These are phyloP conservation scores for Hypsizygus marmoreus DNA, from an alignment of 768 basidiomycete genomes.

Conservation along the genomic window DNA sequence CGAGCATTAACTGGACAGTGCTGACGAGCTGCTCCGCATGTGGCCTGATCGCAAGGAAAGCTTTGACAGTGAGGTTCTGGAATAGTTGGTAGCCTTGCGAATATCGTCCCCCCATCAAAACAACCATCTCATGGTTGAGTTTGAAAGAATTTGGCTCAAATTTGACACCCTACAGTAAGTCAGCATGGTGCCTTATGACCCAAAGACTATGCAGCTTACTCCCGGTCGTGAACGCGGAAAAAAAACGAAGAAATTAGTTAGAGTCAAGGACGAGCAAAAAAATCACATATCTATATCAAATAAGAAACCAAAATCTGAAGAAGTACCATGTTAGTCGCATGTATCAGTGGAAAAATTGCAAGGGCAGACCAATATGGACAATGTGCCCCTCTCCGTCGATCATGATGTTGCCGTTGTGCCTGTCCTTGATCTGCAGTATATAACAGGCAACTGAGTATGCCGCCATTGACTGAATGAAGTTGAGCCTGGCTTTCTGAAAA, in stretches of 20 bases:
- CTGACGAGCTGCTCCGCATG: conserved; percentile 89
- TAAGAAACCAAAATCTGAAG: conserved; percentile 89
- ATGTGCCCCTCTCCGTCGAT: conserved; percentile 98
- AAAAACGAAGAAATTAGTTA: conserved; percentile 15
- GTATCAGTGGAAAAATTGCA: not conserved
- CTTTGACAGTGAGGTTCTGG: conserved; percentile 91
- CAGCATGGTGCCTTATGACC: conserved; percentile 8
- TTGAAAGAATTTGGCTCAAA: conserved; percentile 99
- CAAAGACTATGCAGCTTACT: conserved; percentile 37
- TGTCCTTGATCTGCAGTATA: conserved; percentile 96
- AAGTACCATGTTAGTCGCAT: conserved; percentile 1
- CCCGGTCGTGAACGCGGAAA: conserved; percentile 60
- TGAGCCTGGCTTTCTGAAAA: conserved; percentile 90
- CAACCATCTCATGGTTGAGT: conserved; percentile 97
- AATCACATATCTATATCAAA: conserved; percentile 95
- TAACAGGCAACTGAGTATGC: conserved; percentile 98
- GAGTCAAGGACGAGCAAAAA: no score
- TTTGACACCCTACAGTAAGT: conserved; percentile 78
- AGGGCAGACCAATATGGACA: conserved; percentile 81
- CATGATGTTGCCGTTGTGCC: conserved; percentile 99
- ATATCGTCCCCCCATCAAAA: conserved; percentile 93
- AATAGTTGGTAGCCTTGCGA: conserved; percentile 95
- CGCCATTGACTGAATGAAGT: conserved; percentile 99
- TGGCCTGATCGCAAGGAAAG: conserved; percentile 95
- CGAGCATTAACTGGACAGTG: conserved; percentile 91